Conservation (phyloP, 495 filamentous ascomycete genomes). For the Xylaria venustula region DNA sequence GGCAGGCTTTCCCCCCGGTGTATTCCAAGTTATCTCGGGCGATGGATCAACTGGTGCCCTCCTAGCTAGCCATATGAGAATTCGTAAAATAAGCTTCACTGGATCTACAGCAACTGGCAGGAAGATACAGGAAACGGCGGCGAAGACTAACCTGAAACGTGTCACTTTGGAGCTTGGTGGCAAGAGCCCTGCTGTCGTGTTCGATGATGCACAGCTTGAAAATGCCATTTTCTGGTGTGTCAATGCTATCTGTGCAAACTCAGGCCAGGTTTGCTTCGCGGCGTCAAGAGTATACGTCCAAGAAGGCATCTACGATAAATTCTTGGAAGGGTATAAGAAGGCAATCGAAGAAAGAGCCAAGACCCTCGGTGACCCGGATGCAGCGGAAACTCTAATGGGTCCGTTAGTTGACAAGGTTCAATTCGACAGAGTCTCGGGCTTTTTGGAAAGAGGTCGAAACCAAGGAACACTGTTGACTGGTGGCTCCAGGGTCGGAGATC, state of each 20-base stretch:
- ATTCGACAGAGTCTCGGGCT: slow-evolving; percentile 58
- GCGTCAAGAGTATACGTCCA: slow-evolving; percentile 55
- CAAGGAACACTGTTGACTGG: slow-evolving; percentile 60
- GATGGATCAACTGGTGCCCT: slow-evolving; percentile 35
- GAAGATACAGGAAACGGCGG: slow-evolving; percentile 39
- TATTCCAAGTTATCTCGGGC: slow-evolving; percentile 37
- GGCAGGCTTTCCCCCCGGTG: slow-evolving; percentile 40
- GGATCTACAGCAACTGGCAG: slow-evolving; percentile 46
- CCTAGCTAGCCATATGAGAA: slow-evolving; percentile 38
- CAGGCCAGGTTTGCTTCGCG: slow-evolving; percentile 56
- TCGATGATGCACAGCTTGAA: slow-evolving; percentile 66
- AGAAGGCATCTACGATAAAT: slow-evolving; percentile 53
- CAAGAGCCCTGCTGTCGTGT: slow-evolving; percentile 65
- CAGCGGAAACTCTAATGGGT: slow-evolving; percentile 57
- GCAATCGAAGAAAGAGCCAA: slow-evolving; percentile 28
- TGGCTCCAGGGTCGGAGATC: slow-evolving; percentile 52
- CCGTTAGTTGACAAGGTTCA: slow-evolving; percentile 67
- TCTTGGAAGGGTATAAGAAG: slow-evolving; percentile 58
- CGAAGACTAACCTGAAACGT: slow-evolving; percentile 55
- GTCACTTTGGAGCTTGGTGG: slow-evolving; percentile 76
- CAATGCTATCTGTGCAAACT: slow-evolving; percentile 46
- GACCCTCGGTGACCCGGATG: slow-evolving; percentile 58
- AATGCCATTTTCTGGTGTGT: slow-evolving; percentile 68
- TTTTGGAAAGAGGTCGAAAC: slow-evolving; percentile 61
- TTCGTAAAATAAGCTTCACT: slow-evolving; percentile 42